Evolutionary conservation across 2,329 filamentous ascomycete genomes (phyloP), one percentile per base, ranked within the genome.

Genomic region (Aaosphaeria pasadenensis): DNA sequence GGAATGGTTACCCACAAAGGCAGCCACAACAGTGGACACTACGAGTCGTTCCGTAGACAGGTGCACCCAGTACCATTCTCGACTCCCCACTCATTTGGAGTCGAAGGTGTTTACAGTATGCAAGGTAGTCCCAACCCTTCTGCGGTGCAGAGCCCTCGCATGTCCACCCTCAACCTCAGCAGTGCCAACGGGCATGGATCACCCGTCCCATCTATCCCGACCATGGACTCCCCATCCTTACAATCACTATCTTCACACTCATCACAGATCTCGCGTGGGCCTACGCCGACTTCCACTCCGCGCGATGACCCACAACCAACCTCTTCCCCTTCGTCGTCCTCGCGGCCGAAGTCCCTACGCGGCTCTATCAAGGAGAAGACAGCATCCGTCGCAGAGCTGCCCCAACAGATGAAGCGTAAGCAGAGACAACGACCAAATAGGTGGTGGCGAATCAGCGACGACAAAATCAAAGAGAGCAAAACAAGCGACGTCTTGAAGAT

Each of bases 361-460:
- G 17, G 17, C 17, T 69, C 66, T 2, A 41, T 70, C 13, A 67
- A 60, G 40, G 66, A 67, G 31, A 70, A 66, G 29, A 64, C 64
- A 1, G 55, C 66, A 3, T 63, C 63, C 1, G 77, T 84, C 6
- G 78, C 80, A 0, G 79, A 69, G 5, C 44, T 52, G 5, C 50
- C 44, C 1, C 60, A 58, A 17, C 59, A 60, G 4, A 45, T 78
- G 33, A 81, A 76, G 54, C 84, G 82, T 57, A 83, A 80, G 51
- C 51, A 59, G 11, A 82, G 79, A 57, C 84, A 82, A 62, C 71
- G 75, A 9, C 81, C 79, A 40, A 87, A 95, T 63, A 84, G 87
- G 38, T 99, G 94, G 94, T 99, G 94, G 94, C 84, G 94, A 33
- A 95, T 99, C 56, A 96, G 91, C 56, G 94, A 99, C 67, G 94